Evolutionary conservation across 2,329 filamentous ascomycete species (phyloP), one percentile per base, ranked within the genome.

Genomic region (Hymenoscyphus albidus): DNA sequence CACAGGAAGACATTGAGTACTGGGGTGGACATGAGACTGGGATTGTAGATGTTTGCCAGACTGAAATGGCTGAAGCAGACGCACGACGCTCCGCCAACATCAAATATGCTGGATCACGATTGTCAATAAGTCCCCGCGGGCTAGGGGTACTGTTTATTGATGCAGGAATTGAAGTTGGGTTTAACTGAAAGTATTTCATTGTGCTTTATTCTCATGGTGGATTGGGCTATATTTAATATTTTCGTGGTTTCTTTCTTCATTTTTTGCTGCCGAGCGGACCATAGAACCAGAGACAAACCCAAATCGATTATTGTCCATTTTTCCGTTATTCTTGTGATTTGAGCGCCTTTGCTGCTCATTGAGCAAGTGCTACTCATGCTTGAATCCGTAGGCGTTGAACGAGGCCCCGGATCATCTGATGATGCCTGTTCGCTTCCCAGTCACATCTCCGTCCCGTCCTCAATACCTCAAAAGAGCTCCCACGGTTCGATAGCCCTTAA

Each of bases 1-100:
- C 58, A 18, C 62, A 64, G 42, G 62, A 64, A 35, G 62, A 64
- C 35, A 64, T 64, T 35, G 62, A 64, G 22, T 64, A 60, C 51
- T 64, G 62, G 62, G 62, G 62, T 22, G 62, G 62, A 14, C 58
- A 64, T 22, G 62, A 64, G 32, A 60, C 57, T 12, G 62, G 62
- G n/a, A 60, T 64, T 32, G 62, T 64, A 18, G 58, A 61, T 57
- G 62, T 64, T 14, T 60, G 58, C 32, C 38, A 44, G 9, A 31
- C 58, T 14, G 62, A 64, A 40, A 39, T 56, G 16, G 60, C 40
- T 16, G 62, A 61, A 22, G 58, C 42, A 16, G 32, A 32, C 31
- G 54, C 54, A 9, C 54, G 54, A 22, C 54, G 54, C 35, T 31
- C 54, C 7, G 27, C 32, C 12, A 57, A 57, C 32, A 57, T 14